phyloP scores from a whole-genome alignment of 2,329 filamentous ascomycete species.

The Cladophialophora exuberans region DNA sequence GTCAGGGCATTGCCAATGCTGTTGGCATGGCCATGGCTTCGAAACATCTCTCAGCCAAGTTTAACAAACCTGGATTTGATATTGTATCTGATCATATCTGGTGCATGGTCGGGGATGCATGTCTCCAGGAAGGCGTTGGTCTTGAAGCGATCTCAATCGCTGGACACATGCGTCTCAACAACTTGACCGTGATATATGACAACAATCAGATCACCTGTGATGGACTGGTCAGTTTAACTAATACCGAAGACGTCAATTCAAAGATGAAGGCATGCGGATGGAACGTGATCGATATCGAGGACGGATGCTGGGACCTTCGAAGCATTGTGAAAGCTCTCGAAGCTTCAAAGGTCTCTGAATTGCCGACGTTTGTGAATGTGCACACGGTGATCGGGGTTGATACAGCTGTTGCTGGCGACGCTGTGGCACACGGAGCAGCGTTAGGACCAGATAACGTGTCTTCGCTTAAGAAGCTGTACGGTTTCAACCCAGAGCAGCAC shows the following conservation, averaged over 20 bases:
- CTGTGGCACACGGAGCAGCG: slow-evolving; percentile 62
- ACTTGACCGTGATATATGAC: slow-evolving; percentile 62
- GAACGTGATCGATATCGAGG: slow-evolving; percentile 58
- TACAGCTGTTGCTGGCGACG: slow-evolving; percentile 52
- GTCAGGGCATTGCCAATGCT: slow-evolving; percentile 62
- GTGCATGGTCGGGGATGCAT: slow-evolving; percentile 63
- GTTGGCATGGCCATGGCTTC: slow-evolving; percentile 62
- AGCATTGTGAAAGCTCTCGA: slow-evolving; percentile 52
- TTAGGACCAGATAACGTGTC: slow-evolving; percentile 59
- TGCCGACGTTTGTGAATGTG: slow-evolving; percentile 61
- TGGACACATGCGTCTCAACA: slow-evolving; percentile 59
- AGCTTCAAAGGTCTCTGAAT: slow-evolving; percentile 44
- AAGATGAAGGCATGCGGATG: slow-evolving; percentile 63
- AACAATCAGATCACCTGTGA: slow-evolving; percentile 66
- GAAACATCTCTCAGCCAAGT: slow-evolving; percentile 57
- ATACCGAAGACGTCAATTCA: slow-evolving; percentile 60
- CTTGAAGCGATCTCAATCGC: slow-evolving; percentile 62
- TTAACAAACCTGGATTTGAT: slow-evolving; percentile 53
- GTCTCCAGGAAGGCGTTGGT: slow-evolving; percentile 61
- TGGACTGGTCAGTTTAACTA: slow-evolving; percentile 57
- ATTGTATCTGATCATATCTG: slow-evolving; percentile 56
- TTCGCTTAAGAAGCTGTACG: slow-evolving; percentile 57
- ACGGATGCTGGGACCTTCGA: slow-evolving; percentile 57
- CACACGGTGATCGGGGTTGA: slow-evolving; percentile 58
- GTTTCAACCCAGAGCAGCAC: slow-evolving; percentile 54